These are phyloP conservation scores for Cladosporium halotolerans DNA, from an alignment of 2,329 filamentous ascomycete genomes.

Conservation along the genomic window DNA sequence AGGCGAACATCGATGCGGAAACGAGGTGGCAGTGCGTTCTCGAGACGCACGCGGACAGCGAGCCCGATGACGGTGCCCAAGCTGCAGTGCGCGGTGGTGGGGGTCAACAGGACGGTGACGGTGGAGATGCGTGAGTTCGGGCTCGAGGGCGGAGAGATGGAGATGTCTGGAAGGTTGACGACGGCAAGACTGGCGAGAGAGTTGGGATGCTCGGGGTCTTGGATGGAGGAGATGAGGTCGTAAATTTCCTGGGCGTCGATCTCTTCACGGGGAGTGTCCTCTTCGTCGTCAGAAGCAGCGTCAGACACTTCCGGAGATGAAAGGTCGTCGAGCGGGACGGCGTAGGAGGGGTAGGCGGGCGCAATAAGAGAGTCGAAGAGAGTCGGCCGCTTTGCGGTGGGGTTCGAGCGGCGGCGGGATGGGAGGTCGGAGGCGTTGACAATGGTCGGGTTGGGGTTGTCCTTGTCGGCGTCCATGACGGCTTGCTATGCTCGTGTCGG, in stretches of 20 bases:
- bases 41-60: slow-evolving; percentile 82
- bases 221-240: slow-evolving; percentile 90
- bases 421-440: slow-evolving; percentile 83
- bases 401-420: slow-evolving; percentile 54
- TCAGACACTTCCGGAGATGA: slow-evolving; percentile 37
- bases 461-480: slow-evolving; percentile 40
- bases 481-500: background rate
- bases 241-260: slow-evolving; percentile 98
- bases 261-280: slow-evolving; percentile 63
- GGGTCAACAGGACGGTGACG: slow-evolving; percentile 84
- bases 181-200: slow-evolving; percentile 90
- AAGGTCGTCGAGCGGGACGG: slow-evolving; percentile 31
- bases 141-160: slow-evolving; percentile 63
- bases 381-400: slow-evolving; percentile 42
- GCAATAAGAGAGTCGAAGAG: slow-evolving; percentile 49
- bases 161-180: slow-evolving; percentile 91
- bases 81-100: slow-evolving; percentile 94
- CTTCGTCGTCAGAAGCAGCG: slow-evolving; percentile 47
- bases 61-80: slow-evolving; percentile 94
- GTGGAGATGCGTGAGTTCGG: slow-evolving; percentile 59
- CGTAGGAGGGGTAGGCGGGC: slow-evolving; percentile 44
- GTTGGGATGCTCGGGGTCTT: slow-evolving; percentile 92
- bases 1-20: slow-evolving; percentile 90
- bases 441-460: slow-evolving; percentile 90
- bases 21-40: slow-evolving; percentile 83